Evolutionary conservation across 306 rosid genomes (phyloP).

Genomic region (Dalbergia cultrata): DNA sequence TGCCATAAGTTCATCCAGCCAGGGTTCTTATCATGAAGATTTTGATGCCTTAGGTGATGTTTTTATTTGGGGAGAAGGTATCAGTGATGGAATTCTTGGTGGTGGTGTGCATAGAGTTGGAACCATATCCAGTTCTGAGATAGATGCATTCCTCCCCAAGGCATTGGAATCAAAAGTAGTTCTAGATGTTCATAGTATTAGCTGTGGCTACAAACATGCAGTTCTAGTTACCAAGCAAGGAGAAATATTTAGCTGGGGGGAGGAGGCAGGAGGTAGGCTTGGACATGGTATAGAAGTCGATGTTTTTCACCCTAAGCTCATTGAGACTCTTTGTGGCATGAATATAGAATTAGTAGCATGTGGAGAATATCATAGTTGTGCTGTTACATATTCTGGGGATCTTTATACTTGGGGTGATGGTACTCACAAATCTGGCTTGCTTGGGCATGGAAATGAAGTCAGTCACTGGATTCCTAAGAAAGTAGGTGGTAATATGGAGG

Average conservation of each 20-base stretch:
- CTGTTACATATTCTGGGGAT: slow-evolving; percentile 90
- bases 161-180: slow-evolving; percentile 83
- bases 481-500: slow-evolving; percentile 78
- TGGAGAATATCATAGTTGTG: slow-evolving; percentile 95
- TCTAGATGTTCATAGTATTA: slow-evolving; percentile 86
- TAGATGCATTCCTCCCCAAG: slow-evolving; percentile 89
- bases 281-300: slow-evolving; percentile 90
- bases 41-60: slow-evolving; percentile 86
- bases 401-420: slow-evolving; percentile 99
- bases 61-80: slow-evolving; percentile 90
- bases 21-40: slow-evolving; percentile 85
- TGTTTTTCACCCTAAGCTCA: slow-evolving; percentile 82
- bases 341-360: slow-evolving; percentile 88
- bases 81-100: slow-evolving; percentile 76
- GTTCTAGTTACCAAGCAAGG: slow-evolving; percentile 88
- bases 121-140: slow-evolving; percentile 57
- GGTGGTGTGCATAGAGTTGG: slow-evolving; percentile 77
- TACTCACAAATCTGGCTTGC: slow-evolving; percentile 70
- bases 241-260: slow-evolving; percentile 97
- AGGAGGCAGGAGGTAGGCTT: slow-evolving; percentile 96
- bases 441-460: slow-evolving; percentile 88
- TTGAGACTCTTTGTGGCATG: slow-evolving; percentile 73
- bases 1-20: slow-evolving; percentile 96
- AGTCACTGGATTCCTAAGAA: slow-evolving; percentile 94
- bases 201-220: slow-evolving; percentile 91